These are phyloP conservation scores for Plasmodium malariae DNA, from an alignment of 169 alveolate species.

Conservation along the genomic window DNA sequence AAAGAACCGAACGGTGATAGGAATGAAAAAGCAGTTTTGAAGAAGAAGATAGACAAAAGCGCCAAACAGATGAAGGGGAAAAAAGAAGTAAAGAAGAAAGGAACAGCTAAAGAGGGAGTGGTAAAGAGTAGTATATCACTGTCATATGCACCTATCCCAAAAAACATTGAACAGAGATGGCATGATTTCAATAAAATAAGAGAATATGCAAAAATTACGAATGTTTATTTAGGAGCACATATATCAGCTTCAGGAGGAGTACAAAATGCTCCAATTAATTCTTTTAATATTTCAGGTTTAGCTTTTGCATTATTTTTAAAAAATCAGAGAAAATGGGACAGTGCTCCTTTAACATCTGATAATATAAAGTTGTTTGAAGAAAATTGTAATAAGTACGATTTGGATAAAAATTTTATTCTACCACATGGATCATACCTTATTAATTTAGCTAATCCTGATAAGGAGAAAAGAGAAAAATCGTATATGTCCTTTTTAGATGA, in stretches of 20 bases:
- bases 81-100: slow-evolving; percentile 21
- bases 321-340: slow-evolving; percentile 91
- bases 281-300: slow-evolving; percentile 88
- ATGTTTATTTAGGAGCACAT: slow-evolving; percentile 91
- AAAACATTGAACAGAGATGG: slow-evolving; percentile 51
- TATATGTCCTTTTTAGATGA: slow-evolving; percentile 90
- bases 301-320: slow-evolving; percentile 92
- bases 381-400: slow-evolving; percentile 77
- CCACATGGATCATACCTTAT: slow-evolving; percentile 93
- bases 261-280: slow-evolving; percentile 86
- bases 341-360: slow-evolving; percentile 85
- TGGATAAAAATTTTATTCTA: slow-evolving; percentile 83
- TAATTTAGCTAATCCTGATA: slow-evolving; percentile 92
- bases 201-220: slow-evolving; percentile 70
- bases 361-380: slow-evolving; percentile 83
- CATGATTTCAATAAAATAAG: slow-evolving; percentile 57
- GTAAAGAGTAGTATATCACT: neutral
- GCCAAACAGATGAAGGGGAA: neutral
- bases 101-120: slow-evolving; percentile 6
- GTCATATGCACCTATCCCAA: slow-evolving; percentile 50
- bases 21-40: slow-evolving; percentile 11
- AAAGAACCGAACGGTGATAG: neutral
- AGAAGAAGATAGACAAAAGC: slow-evolving; percentile 2
- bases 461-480: slow-evolving; percentile 88
- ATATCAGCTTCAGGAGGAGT: slow-evolving; percentile 93